These are phyloP conservation scores for Zygosaccharomyces sapae DNA, from an alignment of 1,139 yeast genomes.

Conservation along the genomic window DNA sequence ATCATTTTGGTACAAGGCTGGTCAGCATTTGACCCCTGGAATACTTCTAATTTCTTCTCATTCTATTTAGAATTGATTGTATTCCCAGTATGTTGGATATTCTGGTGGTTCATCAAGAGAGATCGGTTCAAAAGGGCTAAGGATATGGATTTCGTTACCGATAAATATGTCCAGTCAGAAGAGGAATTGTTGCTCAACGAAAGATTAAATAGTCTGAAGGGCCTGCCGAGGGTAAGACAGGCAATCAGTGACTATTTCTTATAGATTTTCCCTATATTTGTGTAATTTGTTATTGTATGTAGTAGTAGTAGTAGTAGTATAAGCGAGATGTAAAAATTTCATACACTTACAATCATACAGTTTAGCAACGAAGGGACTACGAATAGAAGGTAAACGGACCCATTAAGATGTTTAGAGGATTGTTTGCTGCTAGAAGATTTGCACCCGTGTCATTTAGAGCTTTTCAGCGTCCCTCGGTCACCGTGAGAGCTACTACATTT, in stretches of 20 bases:
- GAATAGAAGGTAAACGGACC: neutral
- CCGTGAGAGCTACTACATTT: neutral
- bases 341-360: neutral
- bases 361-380: neutral
- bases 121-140: conserved; percentile 45
- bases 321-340: neutral
- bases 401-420: neutral
- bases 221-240: conserved; percentile 45
- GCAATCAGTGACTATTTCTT: conserved; percentile 35
- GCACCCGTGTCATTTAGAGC: neutral
- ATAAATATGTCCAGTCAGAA: conserved; percentile 48
- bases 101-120: conserved; percentile 46
- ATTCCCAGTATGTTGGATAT: conserved; percentile 47
- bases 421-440: neutral
- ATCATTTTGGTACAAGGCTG: conserved; percentile 60
- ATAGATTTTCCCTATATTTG: conserved; percentile 11
- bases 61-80: conserved; percentile 44
- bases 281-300: neutral
- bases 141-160: conserved; percentile 64
- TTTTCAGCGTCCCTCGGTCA: neutral
- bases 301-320: neutral
- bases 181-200: conserved; percentile 46
- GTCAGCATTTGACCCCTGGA: conserved; percentile 58
- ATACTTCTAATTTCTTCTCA: conserved; percentile 49
- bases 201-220: conserved; percentile 42